phyloP scores from a whole-genome alignment of 176 grass and related monocot species.

The Musa schizocarpa region DNA sequence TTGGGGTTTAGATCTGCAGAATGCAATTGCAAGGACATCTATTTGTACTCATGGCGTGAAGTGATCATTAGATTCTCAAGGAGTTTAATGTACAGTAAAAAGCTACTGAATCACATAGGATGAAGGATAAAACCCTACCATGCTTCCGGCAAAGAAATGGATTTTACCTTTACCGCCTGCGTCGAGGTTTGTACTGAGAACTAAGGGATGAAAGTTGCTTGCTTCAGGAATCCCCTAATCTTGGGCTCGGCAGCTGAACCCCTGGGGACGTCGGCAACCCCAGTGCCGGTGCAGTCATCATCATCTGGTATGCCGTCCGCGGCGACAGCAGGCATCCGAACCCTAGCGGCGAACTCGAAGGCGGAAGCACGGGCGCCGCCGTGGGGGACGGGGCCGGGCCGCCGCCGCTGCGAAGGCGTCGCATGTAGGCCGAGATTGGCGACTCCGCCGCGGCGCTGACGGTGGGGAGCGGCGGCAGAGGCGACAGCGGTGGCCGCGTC shows the following conservation, averaged over 20 bases:
- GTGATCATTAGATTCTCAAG: background rate
- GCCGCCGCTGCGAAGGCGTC: constrained; percentile 44
- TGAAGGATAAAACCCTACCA: no score
- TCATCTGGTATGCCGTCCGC: constrained; percentile 24
- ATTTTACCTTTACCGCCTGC: background rate
- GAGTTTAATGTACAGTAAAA: background rate
- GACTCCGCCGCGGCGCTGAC: constrained; percentile 82
- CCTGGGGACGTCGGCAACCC: constrained; percentile 21
- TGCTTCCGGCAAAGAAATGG: background rate
- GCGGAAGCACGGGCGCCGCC: constrained; percentile 6
- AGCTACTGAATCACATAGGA: background rate
- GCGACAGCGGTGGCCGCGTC: constrained; percentile 36
- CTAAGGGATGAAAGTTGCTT: background rate
- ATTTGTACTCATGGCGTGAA: background rate
- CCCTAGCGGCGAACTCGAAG: constrained; percentile 48
- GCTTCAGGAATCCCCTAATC: constrained; percentile 13
- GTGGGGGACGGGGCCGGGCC: background rate
- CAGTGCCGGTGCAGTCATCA: constrained; percentile 17
- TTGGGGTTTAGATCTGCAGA: no score
- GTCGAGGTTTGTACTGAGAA: background rate
- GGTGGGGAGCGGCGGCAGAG: constrained; percentile 66
- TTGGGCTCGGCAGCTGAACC: constrained; percentile 27
- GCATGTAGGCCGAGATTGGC: constrained; percentile 97
- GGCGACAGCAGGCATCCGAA: constrained; percentile 26
- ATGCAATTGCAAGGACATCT: background rate